Conservation (phyloP, 2,329 filamentous ascomycete species). For the Microcyclosporella mali region DNA sequence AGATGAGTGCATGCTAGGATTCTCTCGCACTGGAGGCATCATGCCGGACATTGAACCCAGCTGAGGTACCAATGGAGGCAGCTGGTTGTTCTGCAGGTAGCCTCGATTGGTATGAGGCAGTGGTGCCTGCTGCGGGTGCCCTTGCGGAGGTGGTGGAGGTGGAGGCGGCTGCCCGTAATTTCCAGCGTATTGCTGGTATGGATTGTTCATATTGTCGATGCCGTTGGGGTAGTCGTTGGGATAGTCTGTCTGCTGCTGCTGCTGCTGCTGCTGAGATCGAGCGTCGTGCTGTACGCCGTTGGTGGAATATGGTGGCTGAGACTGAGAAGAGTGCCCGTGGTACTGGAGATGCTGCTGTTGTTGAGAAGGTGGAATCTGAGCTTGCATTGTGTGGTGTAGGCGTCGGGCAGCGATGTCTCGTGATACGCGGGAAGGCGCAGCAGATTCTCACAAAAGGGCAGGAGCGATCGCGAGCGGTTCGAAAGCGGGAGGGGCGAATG, state of each 20-base stretch:
- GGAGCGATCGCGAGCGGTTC: background rate
- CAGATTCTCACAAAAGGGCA: background rate
- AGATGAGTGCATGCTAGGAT: slow-evolving; percentile 12
- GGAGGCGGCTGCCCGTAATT: slow-evolving; percentile 15
- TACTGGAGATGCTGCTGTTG: slow-evolving; percentile 11
- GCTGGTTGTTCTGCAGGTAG: slow-evolving; percentile 19
- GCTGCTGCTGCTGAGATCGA: slow-evolving; percentile 11
- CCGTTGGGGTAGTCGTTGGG: slow-evolving; percentile 18
- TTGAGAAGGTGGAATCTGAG: slow-evolving; percentile 9
- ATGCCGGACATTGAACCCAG: slow-evolving; percentile 5
- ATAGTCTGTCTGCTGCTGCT: slow-evolving; percentile 10
- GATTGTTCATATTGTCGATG: slow-evolving; percentile 21
- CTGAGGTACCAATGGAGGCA: slow-evolving; percentile 14
- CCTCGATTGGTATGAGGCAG: slow-evolving; percentile 8
- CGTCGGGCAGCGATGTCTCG: background rate
- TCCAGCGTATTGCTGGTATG: slow-evolving; percentile 17
- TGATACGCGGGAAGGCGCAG: slow-evolving; percentile 6
- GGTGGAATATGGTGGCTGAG: slow-evolving; percentile 13
- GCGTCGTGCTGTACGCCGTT: slow-evolving; percentile 15
- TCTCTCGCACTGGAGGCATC: slow-evolving; percentile 15
- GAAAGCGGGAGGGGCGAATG: slow-evolving; percentile 1
- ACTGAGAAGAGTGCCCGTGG: slow-evolving; percentile 3
- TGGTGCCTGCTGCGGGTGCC: slow-evolving; percentile 12
- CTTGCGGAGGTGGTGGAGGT: slow-evolving; percentile 9
- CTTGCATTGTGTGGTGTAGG: slow-evolving; percentile 8